Evolutionary conservation across 495 filamentous ascomycete species (phyloP), one percentile per base, ranked within the genome.

Genomic region (Aspergillus incahuasiensis): DNA sequence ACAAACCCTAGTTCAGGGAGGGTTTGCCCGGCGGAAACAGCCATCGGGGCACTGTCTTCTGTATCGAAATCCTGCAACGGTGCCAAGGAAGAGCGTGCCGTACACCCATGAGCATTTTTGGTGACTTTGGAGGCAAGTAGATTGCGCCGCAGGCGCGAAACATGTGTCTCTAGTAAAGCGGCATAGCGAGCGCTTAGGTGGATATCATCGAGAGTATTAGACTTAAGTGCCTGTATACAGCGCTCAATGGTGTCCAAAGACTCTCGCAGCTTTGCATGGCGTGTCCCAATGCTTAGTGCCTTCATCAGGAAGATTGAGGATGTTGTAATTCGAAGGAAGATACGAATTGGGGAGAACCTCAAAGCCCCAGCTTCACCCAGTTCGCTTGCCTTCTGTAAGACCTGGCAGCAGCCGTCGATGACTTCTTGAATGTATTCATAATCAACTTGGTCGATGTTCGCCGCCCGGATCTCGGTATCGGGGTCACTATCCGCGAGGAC

Each of bases 371-470:
- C 46, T 21, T 76, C 67, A 1, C 72, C 73, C 5, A 78, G 67
- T 20, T 79, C 68, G 13, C 57, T 68, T 20, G 75, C 73, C 58
- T 76, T 79, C 32, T 72, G 67, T 5, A 82, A 59, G 48, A 82
- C 80, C 47, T 78, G 68, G 43, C 77, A 73, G 56, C 78, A 79
- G 1, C 77, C 77, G 25, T 82, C 77, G 24, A 80, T 78, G 1
- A 82, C 79, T 59, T 82, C 79, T 63, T 79, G 73, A 21, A 82
- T 82, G 57, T 79, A 80, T 60, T 79, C 76, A 59, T 79, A 79
- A 50, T 82, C 79, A 32, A 66, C 76, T 32, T 68, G 60, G 52
- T 83, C 81, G 60, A 83, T 75, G 45, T 76, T 79, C 58, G 74
- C 74, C 7, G 67, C 66, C 13, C 70, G 68, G 20, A 73, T 60